phyloP scores from a whole-genome alignment of 2,329 filamentous ascomycete species.

The Cyanodermella asteris region DNA sequence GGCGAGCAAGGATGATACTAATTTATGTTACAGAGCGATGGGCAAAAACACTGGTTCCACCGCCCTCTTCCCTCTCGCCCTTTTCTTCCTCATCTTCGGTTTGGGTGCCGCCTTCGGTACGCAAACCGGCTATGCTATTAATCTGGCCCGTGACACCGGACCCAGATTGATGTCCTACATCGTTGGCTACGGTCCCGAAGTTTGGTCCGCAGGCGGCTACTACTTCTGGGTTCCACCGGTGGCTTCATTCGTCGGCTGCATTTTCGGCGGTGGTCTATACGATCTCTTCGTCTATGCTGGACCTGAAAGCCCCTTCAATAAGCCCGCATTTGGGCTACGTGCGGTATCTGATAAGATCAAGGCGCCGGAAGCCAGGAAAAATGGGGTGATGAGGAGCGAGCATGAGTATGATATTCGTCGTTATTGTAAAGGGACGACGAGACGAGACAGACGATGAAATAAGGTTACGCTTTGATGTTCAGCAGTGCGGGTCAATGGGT shows the following conservation, averaged over 20 bases:
- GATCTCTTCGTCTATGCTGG: slow-evolving; percentile 49
- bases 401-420: too few species aligned
- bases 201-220: slow-evolving; percentile 45
- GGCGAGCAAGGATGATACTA: slow-evolving; percentile 22
- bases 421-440: too few species aligned
- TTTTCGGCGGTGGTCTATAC: slow-evolving; percentile 44
- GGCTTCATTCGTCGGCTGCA: slow-evolving; percentile 42
- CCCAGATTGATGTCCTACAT: slow-evolving; percentile 44
- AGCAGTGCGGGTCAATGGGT: too few species aligned
- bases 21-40: slow-evolving; percentile 18
- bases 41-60: slow-evolving; percentile 28
- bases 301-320: slow-evolving; percentile 43
- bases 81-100: slow-evolving; percentile 55
- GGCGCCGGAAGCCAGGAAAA: too few species aligned
- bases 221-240: slow-evolving; percentile 63
- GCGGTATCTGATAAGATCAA: too few species aligned
- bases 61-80: slow-evolving; percentile 32
- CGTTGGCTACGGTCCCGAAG: slow-evolving; percentile 43
- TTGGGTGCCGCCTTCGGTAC: slow-evolving; percentile 53
- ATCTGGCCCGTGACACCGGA: slow-evolving; percentile 50
- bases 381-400: too few species aligned
- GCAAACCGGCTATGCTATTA: slow-evolving; percentile 59
- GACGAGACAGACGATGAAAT: too few species aligned
- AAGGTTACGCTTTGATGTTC: too few species aligned
- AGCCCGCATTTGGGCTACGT: slow-evolving; percentile 42